These are phyloP conservation scores for Purshia tridentata DNA, from an alignment of 306 rosid genomes.

Conservation along the genomic window DNA sequence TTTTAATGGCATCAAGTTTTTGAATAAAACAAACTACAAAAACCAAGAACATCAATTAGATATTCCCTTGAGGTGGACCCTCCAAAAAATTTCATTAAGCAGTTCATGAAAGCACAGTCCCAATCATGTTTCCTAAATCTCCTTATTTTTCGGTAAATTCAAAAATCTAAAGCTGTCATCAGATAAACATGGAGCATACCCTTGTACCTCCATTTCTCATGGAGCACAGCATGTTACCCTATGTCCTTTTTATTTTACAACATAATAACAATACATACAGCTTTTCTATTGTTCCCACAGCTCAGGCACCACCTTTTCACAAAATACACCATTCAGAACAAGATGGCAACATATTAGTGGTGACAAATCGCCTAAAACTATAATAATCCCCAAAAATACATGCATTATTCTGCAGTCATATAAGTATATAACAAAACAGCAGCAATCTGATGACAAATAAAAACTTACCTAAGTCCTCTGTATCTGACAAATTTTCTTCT, in stretches of 20 bases:
- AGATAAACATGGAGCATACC: neutral
- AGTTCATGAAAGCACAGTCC: neutral
- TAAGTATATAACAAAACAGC: too few species aligned
- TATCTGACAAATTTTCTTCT: slow-evolving; percentile 67
- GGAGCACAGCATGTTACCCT: neutral
- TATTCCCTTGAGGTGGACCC: neutral
- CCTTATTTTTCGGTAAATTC: neutral
- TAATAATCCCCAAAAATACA: neutral
- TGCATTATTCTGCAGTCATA: neutral
- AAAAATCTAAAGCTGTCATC: neutral
- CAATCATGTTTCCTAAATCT: neutral
- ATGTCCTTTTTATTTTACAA: neutral
- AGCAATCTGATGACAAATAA: neutral
- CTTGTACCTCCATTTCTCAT: neutral
- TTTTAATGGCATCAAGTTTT: neutral
- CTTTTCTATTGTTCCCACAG: neutral
- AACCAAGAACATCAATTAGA: neutral
- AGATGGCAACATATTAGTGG: neutral
- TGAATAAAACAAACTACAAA: neutral
- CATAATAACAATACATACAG: neutral
- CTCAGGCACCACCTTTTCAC: neutral
- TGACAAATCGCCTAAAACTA: neutral
- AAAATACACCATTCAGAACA: neutral
- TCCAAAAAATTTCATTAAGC: neutral
- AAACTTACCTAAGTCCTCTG: slow-evolving; percentile 60